Evolutionary conservation across 116 monocot species (phyloP).

Genomic region (Phalaenopsis hybrid): DNA sequence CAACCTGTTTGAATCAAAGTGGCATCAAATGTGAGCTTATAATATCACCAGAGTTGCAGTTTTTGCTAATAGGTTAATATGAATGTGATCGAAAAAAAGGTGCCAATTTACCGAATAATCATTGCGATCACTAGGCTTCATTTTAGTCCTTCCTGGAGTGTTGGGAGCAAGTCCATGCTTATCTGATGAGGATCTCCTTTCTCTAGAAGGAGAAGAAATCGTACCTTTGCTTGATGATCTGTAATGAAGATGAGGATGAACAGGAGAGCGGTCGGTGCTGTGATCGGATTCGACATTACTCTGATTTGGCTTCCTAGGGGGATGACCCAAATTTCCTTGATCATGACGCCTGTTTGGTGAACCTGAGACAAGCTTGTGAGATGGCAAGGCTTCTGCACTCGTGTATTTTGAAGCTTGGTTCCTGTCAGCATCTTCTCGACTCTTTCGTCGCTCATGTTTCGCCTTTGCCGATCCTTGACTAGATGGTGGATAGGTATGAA

Average conservation of each 20-base stretch:
- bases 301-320: conserved; percentile 17
- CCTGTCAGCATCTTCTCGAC: conserved; percentile 11
- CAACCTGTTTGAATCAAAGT: conserved; percentile 23
- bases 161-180: conserved; percentile 27
- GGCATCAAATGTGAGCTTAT: neutral
- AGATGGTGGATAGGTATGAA: conserved; percentile 11
- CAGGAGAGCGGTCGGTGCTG: conserved; percentile 33
- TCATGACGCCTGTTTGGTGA: conserved; percentile 9
- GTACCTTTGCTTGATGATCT: conserved; percentile 26
- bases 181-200: conserved; percentile 26
- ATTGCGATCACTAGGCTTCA: conserved; percentile 16
- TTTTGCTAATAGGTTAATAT: neutral
- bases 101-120: conserved; percentile 24
- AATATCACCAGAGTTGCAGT: neutral
- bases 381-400: neutral
- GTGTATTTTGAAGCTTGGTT: neutral
- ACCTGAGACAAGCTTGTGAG: conserved; percentile 4
- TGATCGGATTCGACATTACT: conserved; percentile 24
- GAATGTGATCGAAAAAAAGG: neutral
- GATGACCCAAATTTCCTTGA: conserved; percentile 13
- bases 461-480: neutral
- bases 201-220: conserved; percentile 29
- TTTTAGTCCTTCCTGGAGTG: conserved; percentile 36
- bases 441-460: conserved; percentile 9
- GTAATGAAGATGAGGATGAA: conserved; percentile 29